Evolutionary conservation across 768 basidiomycete species (phyloP).

Genomic region (Tulasnella sp.): DNA sequence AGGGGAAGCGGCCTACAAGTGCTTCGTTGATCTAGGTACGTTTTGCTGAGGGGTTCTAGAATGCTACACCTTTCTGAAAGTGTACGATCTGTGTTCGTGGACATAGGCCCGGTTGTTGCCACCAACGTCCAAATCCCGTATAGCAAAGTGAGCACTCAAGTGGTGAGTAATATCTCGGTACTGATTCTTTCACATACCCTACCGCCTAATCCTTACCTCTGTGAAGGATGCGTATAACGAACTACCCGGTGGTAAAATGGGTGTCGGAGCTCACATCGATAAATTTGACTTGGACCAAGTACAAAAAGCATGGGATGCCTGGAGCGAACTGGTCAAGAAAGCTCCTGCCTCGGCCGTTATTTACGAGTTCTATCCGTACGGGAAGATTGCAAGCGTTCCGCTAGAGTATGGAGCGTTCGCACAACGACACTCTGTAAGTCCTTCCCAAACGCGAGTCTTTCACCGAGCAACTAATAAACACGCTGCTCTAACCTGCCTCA

Average conservation of each 20-base stretch:
- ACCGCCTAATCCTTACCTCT: not conserved
- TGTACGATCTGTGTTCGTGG: not conserved
- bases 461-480: not conserved
- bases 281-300: not conserved
- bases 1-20: not conserved
- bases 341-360: not conserved
- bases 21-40: constrained; percentile 6
- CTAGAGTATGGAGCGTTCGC: constrained; percentile 9
- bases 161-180: not conserved
- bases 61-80: not conserved
- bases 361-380: constrained; percentile 1
- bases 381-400: not conserved
- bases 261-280: not conserved
- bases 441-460: not conserved
- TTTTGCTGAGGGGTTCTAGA: not conserved
- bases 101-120: not conserved
- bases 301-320: constrained; percentile 7
- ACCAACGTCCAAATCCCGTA: not conserved
- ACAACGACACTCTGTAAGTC: not conserved
- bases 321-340: not conserved
- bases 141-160: not conserved
- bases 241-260: not conserved
- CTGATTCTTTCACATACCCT: not conserved
- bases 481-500: not conserved
- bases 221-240: not conserved